Evolutionary conservation across 495 filamentous ascomycete genomes (phyloP), one percentile per base, ranked within the genome.

Genomic region (Penicillium macrosclerotiorum): DNA sequence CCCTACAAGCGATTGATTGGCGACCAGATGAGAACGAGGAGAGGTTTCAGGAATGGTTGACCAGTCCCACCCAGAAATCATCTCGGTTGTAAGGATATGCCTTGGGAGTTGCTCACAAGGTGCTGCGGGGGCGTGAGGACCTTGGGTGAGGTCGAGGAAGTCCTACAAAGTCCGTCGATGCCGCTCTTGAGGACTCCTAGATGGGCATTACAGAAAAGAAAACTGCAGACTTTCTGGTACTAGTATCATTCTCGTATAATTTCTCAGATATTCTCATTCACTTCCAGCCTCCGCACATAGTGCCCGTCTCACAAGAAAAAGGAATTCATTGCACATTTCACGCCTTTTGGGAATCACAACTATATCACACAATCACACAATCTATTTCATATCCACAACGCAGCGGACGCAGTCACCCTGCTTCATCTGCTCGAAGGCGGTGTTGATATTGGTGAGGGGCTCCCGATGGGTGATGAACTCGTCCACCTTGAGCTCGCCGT

Each of bases 381-480:
- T 49, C 32, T 63, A 63, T 54, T 63, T 63, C 62, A 69, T 71
- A 41, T 78, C 68, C 22, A 79, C 73, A 6, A 87, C 94, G 50
- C 88, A 95, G 35, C 93, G 85, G 54, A 98, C 92, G 68, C 93
- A 98, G 64, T 97, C 90, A 29, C 93, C 93, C 41, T 80, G 73
- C 79, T 95, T 95, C 93, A 98, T 98, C 67, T 85, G 79, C 37
- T 88, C 79, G 52, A 98, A 98, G 8, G 90, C 91, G 14, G 73
- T 74, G 76, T 96, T 96, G 72, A 98, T 96, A 37, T 82, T 76
- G 18, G 63, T 60, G 35, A 98, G 75, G 6, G 73, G 71, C 78
- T 94, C 85, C 33, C 93, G 84, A 76, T 98, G 94, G 22, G 93
- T 98, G 71, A 98, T 97, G 77, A 97, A 97, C 75, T 98, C 93